Evolutionary conservation across 176 grass and related monocot genomes (phyloP), one percentile per base, ranked within the genome.

Genomic region (Metroxylon sagu): DNA sequence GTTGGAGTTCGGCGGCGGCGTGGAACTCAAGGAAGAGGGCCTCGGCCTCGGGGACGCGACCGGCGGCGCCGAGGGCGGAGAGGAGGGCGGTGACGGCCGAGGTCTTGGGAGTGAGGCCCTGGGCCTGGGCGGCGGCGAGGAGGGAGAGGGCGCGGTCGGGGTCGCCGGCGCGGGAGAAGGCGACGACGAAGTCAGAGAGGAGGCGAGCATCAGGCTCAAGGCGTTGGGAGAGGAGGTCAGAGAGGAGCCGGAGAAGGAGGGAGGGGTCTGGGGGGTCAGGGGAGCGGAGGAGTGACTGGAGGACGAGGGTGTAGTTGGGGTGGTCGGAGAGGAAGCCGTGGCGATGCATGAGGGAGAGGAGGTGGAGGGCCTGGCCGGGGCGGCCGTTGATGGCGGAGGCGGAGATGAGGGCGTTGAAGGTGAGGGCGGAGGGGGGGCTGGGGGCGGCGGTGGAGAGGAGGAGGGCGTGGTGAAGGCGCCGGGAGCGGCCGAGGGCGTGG

Each of bases 21-120:
- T 83, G 87, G 80, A 96, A 96, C 63, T 96, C 92, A 5, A 96
- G 63, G 60, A 96, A 96, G 19, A 96, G 67, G 0, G 86, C 87
- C 59, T 96, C 92, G 6, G 92, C 92, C 71, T 96, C 92, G 5
- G 76, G 52, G 18, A 96, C 86, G 59, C 92, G 83, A 16, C 80
- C 83, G 0, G 68, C 83, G 0, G 56, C 10, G 35, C 86, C 86
- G 19, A 96, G 91, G 35, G 83, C 56, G 17, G 83, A 90, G 10
- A 96, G 74, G 71, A 96, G 86, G 14, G 92, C 71, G 30, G 80
- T 80, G 54, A 90, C 76, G 18, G 86, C 81, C 30, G 89, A 90
- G 48, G 87, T 81, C 3, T 87, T 87, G 19, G 92, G 92, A 19
- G 92, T 90, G 28, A 96, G 83, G 25, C 92, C 86, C 25, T 90